phyloP scores from a whole-genome alignment of 1,284 basidiomycete genomes.

The Wallemia ichthyophaga region DNA sequence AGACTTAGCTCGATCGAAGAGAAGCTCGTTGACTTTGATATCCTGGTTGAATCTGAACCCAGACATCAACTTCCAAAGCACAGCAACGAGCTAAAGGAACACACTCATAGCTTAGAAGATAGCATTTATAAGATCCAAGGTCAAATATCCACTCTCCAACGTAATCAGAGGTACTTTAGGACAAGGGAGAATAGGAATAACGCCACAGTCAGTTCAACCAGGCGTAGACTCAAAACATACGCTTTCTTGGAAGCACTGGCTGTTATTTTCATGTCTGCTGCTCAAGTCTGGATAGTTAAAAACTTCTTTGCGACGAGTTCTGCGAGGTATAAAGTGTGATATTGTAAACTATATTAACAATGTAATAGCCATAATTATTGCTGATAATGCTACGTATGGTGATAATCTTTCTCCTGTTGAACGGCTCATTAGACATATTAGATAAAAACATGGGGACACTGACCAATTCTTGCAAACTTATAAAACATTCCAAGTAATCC shows the following conservation, averaged over 20 bases:
- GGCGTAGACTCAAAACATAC: background rate
- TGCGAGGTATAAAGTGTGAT: background rate
- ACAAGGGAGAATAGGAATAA: background rate
- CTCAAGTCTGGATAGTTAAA: background rate
- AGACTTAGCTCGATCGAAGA: slow-evolving; percentile 69
- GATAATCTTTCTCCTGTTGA: slow-evolving; percentile 40
- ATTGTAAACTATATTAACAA: slow-evolving; percentile 19
- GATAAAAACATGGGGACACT: slow-evolving; percentile 12
- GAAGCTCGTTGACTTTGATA: slow-evolving; percentile 86
- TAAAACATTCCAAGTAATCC: slow-evolving; percentile 76
- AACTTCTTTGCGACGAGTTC: background rate
- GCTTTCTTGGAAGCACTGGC: background rate
- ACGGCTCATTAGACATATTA: slow-evolving; percentile 11
- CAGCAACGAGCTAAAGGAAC: slow-evolving; percentile 34
- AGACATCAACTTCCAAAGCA: slow-evolving; percentile 50
- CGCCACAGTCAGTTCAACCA: background rate
- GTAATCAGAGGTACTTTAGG: slow-evolving; percentile 63
- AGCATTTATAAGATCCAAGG: slow-evolving; percentile 66
- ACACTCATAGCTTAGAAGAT: slow-evolving; percentile 70
- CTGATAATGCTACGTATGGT: slow-evolving; percentile 50
- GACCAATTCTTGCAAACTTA: slow-evolving; percentile 74
- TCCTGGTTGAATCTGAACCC: slow-evolving; percentile 88
- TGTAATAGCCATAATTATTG: slow-evolving; percentile 43
- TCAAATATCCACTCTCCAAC: slow-evolving; percentile 52
- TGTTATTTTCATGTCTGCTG: background rate